Conservation (phyloP, 257 asterid genomes). For the Capsicum chinense region DNA sequence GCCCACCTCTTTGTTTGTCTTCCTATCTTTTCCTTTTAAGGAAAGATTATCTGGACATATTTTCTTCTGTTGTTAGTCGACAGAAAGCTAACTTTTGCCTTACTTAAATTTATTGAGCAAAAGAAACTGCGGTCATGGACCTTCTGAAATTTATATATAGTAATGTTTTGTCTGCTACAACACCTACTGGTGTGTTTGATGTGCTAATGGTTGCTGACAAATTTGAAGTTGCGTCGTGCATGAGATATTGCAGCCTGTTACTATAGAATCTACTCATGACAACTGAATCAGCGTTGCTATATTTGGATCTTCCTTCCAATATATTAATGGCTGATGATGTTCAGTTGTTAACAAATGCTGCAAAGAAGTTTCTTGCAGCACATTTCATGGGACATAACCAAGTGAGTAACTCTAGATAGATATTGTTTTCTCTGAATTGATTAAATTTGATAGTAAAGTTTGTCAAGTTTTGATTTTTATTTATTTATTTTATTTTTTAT, state of each 20-base stretch:
- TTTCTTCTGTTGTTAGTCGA: neutral
- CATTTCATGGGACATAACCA: constrained; percentile 74
- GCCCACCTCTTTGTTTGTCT: neutral
- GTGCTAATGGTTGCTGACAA: too few relatives aligned
- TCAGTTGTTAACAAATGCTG: constrained; percentile 73
- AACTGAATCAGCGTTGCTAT: constrained; percentile 79
- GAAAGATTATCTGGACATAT: neutral
- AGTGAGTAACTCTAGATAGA: constrained; percentile 44
- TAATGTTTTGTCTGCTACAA: constrained; percentile 59
- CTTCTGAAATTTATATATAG: constrained; percentile 80
- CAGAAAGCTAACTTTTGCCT: neutral
- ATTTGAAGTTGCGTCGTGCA: too few relatives aligned
- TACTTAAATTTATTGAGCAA: constrained; percentile 53
- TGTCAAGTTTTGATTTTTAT: too few relatives aligned
- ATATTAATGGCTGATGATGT: constrained; percentile 74
- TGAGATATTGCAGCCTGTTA: too few relatives aligned
- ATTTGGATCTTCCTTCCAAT: constrained; percentile 88
- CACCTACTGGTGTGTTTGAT: constrained; percentile 19
- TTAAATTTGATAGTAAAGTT: neutral
- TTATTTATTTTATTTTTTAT: too few relatives aligned
- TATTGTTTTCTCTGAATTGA: constrained; percentile 1
- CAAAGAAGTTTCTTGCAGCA: constrained; percentile 69
- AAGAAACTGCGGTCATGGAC: constrained; percentile 87
- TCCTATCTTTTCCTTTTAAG: neutral
- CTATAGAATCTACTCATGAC: constrained; percentile 69